Evolutionary conservation across 352 stramenopile genomes (phyloP).

Genomic region (Pythium dissimile): DNA sequence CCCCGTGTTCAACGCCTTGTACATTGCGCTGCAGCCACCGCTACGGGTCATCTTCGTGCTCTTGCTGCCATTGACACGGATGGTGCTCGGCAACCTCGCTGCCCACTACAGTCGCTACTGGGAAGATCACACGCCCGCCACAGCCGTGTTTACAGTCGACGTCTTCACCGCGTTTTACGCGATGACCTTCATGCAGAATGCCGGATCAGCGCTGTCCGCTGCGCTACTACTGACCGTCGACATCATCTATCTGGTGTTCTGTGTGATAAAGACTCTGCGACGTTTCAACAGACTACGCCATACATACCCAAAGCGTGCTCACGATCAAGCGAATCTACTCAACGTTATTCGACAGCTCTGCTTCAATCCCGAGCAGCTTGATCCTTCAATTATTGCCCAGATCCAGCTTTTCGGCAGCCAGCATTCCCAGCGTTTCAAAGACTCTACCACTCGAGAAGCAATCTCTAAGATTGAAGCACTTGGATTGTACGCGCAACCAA

Average conservation of each 20-base stretch:
- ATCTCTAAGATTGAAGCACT: background rate
- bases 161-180: slow-evolving; percentile 31
- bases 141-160: slow-evolving; percentile 26
- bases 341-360: background rate
- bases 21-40: background rate
- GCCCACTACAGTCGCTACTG: slow-evolving; percentile 14
- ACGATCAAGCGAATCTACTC: background rate
- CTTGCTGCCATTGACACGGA: slow-evolving; percentile 13
- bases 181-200: slow-evolving; percentile 31
- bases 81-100: slow-evolving; percentile 24
- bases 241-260: background rate
- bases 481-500: background rate
- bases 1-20: slow-evolving; percentile 8
- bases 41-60: slow-evolving; percentile 8
- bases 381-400: background rate
- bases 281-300: too few relatives aligned
- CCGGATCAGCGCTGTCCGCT: background rate
- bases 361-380: background rate
- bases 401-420: background rate
- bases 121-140: slow-evolving; percentile 21
- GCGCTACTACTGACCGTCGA: background rate
- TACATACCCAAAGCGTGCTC: too few relatives aligned
- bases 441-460: background rate
- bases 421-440: background rate
- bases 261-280: background rate